Evolutionary conservation across 2,329 filamentous ascomycete species (phyloP).

Genomic region (Fusarium xyrophilum): DNA sequence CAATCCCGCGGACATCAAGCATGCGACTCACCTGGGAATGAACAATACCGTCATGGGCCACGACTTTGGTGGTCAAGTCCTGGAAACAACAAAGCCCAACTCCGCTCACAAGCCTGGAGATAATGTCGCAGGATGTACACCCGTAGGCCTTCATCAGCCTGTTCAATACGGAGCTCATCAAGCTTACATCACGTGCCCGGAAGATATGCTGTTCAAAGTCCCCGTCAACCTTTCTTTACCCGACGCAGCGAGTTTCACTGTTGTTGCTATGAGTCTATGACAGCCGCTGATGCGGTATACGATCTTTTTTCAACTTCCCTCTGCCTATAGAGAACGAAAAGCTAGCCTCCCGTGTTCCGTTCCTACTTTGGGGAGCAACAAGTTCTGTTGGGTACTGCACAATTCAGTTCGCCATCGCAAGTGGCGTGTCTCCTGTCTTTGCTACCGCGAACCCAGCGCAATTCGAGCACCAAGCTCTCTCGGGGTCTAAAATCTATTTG

Average conservation of each 20-base stretch:
- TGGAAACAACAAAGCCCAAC: not conserved
- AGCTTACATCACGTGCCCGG: not conserved
- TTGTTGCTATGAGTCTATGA: not conserved
- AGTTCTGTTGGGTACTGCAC: not conserved
- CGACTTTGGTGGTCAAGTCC: not conserved
- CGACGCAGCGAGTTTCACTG: not conserved
- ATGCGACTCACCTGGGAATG: not conserved
- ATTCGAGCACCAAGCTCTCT: not conserved
- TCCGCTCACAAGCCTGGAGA: not conserved
- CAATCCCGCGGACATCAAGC: not conserved
- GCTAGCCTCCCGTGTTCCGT: accelerated
- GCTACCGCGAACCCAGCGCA: not conserved
- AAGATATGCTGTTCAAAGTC: not conserved
- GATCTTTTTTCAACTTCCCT: not conserved
- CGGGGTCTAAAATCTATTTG: not conserved
- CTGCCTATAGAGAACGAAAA: accelerated
- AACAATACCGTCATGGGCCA: not conserved
- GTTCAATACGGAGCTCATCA: not conserved
- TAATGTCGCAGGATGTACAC: not conserved
- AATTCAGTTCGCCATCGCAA: not conserved
- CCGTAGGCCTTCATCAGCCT: not conserved
- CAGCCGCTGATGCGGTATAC: not conserved
- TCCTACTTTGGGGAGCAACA: not conserved
- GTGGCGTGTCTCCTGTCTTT: not conserved
- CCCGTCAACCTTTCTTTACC: not conserved